Evolutionary conservation across 2,329 filamentous ascomycete genomes (phyloP).

Genomic region (Trichoderma harzianum): DNA sequence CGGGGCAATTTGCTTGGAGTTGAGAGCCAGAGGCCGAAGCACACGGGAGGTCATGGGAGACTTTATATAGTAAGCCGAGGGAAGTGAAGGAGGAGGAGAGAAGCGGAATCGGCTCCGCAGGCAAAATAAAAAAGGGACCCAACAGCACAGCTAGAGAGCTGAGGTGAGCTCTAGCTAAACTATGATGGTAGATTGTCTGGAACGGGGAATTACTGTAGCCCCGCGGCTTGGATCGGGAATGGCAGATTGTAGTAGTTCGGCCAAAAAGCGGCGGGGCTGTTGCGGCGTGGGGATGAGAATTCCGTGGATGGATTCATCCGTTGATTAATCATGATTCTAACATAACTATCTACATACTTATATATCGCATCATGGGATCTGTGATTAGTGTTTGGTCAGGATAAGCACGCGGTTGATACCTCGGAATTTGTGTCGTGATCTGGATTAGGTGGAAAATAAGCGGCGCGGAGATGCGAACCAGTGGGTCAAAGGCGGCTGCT

Average conservation of each 20-base stretch:
- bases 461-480: not conserved
- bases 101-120: not conserved
- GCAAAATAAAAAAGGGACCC: not conserved
- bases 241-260: not conserved
- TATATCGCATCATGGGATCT: not conserved
- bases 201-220: not conserved
- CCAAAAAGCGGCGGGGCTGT: not conserved
- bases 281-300: not conserved
- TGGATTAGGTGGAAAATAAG: not conserved
- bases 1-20: not conserved
- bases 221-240: not conserved
- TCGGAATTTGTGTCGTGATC: not conserved
- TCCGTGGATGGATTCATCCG: not conserved
- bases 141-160: not conserved
- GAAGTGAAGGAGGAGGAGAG: not conserved
- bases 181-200: not conserved
- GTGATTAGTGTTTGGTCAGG: not conserved
- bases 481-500: not conserved
- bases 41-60: not conserved
- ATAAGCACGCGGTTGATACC: not conserved
- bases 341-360: not conserved
- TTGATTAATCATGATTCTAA: not conserved
- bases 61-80: not conserved
- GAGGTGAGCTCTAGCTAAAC: not conserved
- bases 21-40: not conserved